Evolutionary conservation across 495 filamentous ascomycete genomes (phyloP), one percentile per base, ranked within the genome.

Genomic region (Pseudevernia furfuracea): DNA sequence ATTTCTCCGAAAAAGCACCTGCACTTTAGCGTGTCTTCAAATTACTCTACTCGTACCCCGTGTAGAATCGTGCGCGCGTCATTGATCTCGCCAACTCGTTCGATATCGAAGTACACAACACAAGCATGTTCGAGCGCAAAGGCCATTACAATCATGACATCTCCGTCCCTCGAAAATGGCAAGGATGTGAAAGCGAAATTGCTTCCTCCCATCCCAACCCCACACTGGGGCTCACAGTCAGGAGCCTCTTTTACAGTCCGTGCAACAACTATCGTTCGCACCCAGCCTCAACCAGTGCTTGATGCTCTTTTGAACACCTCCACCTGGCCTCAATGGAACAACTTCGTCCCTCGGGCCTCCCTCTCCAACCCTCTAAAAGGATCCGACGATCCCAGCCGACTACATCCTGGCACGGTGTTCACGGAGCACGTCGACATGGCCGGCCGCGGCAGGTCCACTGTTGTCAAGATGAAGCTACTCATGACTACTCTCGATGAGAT

Each of bases 301-400:
- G 48, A 67, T 14, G 36, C 62, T 3, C 61, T 64, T 30, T 38
- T 72, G 6, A 61, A 69, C 34, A 64, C 58, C 5, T 60, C 64
- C 25, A 63, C 59, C 6, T 71, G 67, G 53, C 67, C 69, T 0
- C n/a, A 52, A 58, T 72, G 71, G 71, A 71, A 72, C 34, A 69
- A 64, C 38, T 72, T 72, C 43, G 67, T 71, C 36, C 65, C 69
- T 1, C 39, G 49, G 11, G 63, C 60, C 19, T 34, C 58, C 38
- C n/a, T 64, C 28, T 17, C 53, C 34, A 10, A 25, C 9, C 17
- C 23, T 36, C 9, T 52, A 2, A 15, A 25, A 9, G 17, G 15
- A 3, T 32, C 59, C 11, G 17, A 62, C 11, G 21, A 32, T 15
- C 14, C 15, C 19, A 38, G 48, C 8, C 39, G 38, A 32, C 49